Percentiles rank a stretch among this genome's conserved stretches.
phyloP scores from a whole-genome alignment of 495 filamentous ascomycete genomes.

The Talaromyces stipitatus region DNA sequence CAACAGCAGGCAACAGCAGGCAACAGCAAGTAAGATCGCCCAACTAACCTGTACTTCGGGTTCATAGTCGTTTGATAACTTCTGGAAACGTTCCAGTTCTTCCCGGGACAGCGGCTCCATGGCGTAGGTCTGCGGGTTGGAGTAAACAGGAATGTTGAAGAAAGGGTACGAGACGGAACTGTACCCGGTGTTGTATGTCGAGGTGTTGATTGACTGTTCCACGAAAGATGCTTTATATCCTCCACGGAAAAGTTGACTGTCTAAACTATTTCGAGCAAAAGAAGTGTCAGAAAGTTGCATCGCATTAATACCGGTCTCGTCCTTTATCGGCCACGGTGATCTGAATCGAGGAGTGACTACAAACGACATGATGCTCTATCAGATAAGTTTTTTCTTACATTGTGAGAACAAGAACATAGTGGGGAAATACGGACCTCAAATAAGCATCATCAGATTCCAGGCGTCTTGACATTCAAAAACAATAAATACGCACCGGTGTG shows the following conservation, averaged over 20 bases:
- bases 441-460: constrained; percentile 2
- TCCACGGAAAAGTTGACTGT: constrained; percentile 28
- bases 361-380: constrained; percentile 1
- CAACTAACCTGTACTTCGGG: constrained; percentile 53
- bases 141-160: background rate
- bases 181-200: constrained; percentile 17
- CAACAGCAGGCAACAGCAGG: constrained; percentile 9
- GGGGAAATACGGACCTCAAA: background rate
- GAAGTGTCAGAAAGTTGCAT: constrained; percentile 37
- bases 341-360: constrained; percentile 3
- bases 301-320: constrained; percentile 17
- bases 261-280: constrained; percentile 31
- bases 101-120: constrained; percentile 42
- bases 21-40: background rate
- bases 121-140: constrained; percentile 14
- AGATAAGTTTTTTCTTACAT: background rate
- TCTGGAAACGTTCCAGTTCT: constrained; percentile 47
- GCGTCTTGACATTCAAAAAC: background rate
- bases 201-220: constrained; percentile 11
- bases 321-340: constrained; percentile 3
- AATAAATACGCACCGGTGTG: background rate
- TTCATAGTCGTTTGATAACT: constrained; percentile 55
- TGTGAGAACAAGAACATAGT: background rate
- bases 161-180: constrained; percentile 17
- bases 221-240: constrained; percentile 12